Base-by-base conservation (phyloP, 768 basidiomycete genomes). In the Sarcodon aspratus region DNA sequence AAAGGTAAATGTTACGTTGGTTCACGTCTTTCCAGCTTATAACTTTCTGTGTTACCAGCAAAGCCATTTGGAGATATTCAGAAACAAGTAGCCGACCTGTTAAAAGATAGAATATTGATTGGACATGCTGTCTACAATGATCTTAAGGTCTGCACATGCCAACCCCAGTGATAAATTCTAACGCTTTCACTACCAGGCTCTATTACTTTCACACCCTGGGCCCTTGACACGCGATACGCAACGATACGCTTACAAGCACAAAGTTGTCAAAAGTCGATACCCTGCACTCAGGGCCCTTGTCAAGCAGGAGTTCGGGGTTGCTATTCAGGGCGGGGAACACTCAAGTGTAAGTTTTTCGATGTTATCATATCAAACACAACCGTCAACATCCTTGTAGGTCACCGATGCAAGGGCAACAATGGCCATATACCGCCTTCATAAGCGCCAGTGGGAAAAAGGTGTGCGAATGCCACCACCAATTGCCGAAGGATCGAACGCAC, bases 91-190 rank as follows among this genome's bases (percentile, higher is more conserved):
- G 78, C 89, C 0, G 80, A 77, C 36, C 56, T 97, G 13, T 60
- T 95, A 11, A 78, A 86, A 52, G 89, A 82, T 48, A 73, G 82
- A 44, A 77, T 94, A 38, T 63, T 98, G 10, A 72, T 98, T 7
- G 96, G 94, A 1, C 96, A 98, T 61, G 94, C 95, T 0, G 70
- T 99, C 6, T 72, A 82, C 59, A 90, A 97, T 55, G 95, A 98
- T 68, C 71, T 96, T 33, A 88, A 89, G 69, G 92, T 52, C 32
- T n/a, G 52, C 49, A n/a, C 33, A 35, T 18, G 37, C 43, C 47
- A 5, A 44, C 18, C 12, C 38, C 43, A 32, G 9, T 42, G 9
- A 13, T 42, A 13, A 9, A 15, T 42, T 6, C 9, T 27, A 27
- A 27, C 13, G 27, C 27, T 42, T 11, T 27, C n/a, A 17, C 13